These are phyloP conservation scores for Alternaria hordeiaustralica DNA, from an alignment of 2,329 filamentous ascomycete species.

Conservation along the genomic window DNA sequence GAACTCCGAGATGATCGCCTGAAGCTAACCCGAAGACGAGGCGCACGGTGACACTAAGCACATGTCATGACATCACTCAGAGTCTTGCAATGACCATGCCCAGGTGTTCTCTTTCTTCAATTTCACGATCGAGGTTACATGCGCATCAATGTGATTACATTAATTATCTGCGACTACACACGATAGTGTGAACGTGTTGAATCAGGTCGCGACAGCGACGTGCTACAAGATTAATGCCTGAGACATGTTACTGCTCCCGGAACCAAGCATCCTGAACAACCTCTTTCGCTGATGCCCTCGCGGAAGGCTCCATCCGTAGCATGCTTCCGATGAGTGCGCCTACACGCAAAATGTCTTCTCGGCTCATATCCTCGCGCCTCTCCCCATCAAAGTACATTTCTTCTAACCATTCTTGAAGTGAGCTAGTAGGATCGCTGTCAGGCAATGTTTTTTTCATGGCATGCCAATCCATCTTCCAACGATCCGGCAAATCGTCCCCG, in stretches of 20 bases:
- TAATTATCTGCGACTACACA: background rate
- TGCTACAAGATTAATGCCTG: too few species aligned
- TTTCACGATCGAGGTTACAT: background rate
- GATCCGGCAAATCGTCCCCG: conserved; percentile 44
- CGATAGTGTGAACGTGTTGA: too few species aligned
- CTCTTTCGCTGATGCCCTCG: conserved; percentile 19
- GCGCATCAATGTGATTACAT: background rate
- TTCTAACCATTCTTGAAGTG: conserved; percentile 48
- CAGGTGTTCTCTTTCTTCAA: background rate
- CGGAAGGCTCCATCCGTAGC: conserved; percentile 26
- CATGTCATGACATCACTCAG: background rate
- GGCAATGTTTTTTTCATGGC: conserved; percentile 25
- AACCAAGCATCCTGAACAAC: conserved; percentile 32
- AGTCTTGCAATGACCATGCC: background rate
- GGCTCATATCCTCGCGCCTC: conserved; percentile 20
- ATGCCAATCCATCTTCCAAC: conserved; percentile 40
- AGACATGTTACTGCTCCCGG: background rate
- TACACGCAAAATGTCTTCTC: conserved; percentile 24
- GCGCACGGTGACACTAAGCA: background rate
- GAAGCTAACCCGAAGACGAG: background rate
- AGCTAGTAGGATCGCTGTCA: conserved; percentile 20
- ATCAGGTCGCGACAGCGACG: too few species aligned
- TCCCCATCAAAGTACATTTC: conserved; percentile 48
- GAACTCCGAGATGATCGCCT: background rate
- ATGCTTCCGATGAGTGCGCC: conserved; percentile 22